Evolutionary conservation across 768 basidiomycete genomes (phyloP).

Genomic region (Lactarius hengduanensis): DNA sequence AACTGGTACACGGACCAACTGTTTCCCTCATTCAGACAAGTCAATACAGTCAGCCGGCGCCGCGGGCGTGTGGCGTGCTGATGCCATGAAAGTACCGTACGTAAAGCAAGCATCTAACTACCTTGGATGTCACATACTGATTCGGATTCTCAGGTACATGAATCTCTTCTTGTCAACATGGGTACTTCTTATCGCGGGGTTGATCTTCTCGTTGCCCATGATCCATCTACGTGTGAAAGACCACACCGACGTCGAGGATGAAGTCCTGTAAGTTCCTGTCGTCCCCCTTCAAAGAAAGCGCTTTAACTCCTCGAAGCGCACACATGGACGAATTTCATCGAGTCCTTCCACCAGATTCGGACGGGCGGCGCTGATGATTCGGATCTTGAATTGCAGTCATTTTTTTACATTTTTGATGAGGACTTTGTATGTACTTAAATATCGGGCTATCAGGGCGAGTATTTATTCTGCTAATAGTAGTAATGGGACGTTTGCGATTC

Average conservation of each 20-base stretch:
- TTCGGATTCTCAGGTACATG: conserved; percentile 47
- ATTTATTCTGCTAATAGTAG: conserved; percentile 11
- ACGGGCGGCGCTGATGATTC: not conserved
- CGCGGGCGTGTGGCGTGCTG: conserved; percentile 69
- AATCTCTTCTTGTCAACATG: conserved; percentile 73
- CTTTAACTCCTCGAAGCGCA: conserved; percentile 5
- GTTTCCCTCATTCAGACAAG: conserved; percentile 49
- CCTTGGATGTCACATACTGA: conserved; percentile 4
- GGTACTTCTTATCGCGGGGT: conserved; percentile 63
- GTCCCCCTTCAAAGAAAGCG: not conserved
- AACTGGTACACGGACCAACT: not conserved
- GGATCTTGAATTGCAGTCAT: not conserved
- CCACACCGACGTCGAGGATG: conserved; percentile 52
- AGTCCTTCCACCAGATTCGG: conserved; percentile 13
- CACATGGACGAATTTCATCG: conserved; percentile 18
- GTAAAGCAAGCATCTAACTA: conserved; percentile 32
- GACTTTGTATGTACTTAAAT: conserved; percentile 14
- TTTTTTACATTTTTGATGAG: not conserved
- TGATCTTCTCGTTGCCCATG: conserved; percentile 71
- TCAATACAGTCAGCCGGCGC: conserved; percentile 76
- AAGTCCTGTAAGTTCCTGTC: conserved; percentile 46
- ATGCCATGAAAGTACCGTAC: conserved; percentile 60
- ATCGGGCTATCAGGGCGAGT: not conserved
- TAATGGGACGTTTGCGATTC: conserved; percentile 9
- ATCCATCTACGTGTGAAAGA: conserved; percentile 68